Evolutionary conservation across 1,284 basidiomycete species (phyloP), one percentile per base, ranked within the genome.

Genomic region (Rugosomyces carneus): DNA sequence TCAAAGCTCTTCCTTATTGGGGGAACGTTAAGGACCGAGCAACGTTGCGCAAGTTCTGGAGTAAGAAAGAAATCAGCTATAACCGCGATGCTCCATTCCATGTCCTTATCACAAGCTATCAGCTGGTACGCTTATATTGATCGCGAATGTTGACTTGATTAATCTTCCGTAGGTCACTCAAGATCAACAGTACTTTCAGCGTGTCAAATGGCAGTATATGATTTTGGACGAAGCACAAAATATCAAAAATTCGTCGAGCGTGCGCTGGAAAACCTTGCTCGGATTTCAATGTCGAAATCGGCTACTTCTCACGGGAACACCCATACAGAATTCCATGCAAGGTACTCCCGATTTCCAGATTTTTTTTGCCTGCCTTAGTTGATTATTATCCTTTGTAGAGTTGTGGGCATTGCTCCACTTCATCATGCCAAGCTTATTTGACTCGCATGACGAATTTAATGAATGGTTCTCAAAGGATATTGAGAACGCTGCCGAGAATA

Each of bases 401-500:
- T 74, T 99, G n/a, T 99, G 96, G 96, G 96, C 96, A 1, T 73
- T 99, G 48, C 74, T 99, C 40, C 96, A 99, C 65, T 99, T 99
- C 70, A 99, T 99, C 71, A 99, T 99, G 96, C 96, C 96, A 1
- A 94, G 89, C 61, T 72, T 99, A 44, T 99, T 99, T 67, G 96
- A 99, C 66, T 98, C 94, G 27, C 95, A 99, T 61, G 94, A 99
- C 61, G 96, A 99, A 69, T 99, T 99, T 72, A 93, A 90, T 63
- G 96, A 99, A 65, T 99, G 96, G 96, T 99, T 99, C 70, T 97
- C 95, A 19, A 98, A 98, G 66, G 96, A 99, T 61, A 98, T 99
- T 48, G 96, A 99, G 71, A 94, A 89, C 62, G 90, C 90, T 15
- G 93, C 75, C 19, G 90, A 93, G 68, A 93, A 93, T 63, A 92